Percentiles rank a stretch among this genome's conserved stretches.
Conservation (phyloP, 768 basidiomycete species). For the Termitomyces sp. region DNA sequence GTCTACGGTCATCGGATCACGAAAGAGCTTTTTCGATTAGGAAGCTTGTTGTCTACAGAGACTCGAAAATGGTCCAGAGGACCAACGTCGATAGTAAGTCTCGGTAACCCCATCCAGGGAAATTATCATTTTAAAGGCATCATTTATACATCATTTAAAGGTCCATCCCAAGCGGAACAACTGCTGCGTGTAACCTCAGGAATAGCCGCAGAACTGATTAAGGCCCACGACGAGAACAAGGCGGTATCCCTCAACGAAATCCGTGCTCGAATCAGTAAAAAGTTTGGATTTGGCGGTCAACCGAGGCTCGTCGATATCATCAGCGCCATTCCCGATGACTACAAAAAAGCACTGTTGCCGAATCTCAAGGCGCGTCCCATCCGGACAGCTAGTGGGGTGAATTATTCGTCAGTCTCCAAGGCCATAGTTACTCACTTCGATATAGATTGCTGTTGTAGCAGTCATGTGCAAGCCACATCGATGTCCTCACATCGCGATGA, state of each 20-base stretch:
- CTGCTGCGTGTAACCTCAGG: constrained; percentile 90
- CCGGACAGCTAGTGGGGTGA: constrained; percentile 91
- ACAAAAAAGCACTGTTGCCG: constrained; percentile 87
- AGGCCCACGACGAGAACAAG: constrained; percentile 74
- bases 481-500: constrained; percentile 99
- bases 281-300: constrained; percentile 80
- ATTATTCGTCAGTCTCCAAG: constrained; percentile 23
- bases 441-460: constrained; percentile 94
- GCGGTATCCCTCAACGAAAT: constrained; percentile 86
- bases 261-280: constrained; percentile 86
- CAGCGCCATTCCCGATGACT: constrained; percentile 96
- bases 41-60: not conserved
- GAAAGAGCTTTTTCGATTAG: not conserved
- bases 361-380: constrained; percentile 93
- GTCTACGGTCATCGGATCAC: not conserved
- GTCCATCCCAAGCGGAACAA: constrained; percentile 86
- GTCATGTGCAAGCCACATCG: constrained; percentile 99
- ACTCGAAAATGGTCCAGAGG: constrained; percentile 13
- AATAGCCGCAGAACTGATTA: constrained; percentile 92
- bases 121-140: not conserved
- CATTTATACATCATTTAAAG: constrained; percentile 27
- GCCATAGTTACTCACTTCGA: not conserved
- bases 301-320: constrained; percentile 97
- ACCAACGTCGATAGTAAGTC: constrained; percentile 15
- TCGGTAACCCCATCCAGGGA: not conserved